These are phyloP conservation scores for Cryphonectria carpinicola DNA, from an alignment of 2,329 filamentous ascomycete species.

Conservation along the genomic window DNA sequence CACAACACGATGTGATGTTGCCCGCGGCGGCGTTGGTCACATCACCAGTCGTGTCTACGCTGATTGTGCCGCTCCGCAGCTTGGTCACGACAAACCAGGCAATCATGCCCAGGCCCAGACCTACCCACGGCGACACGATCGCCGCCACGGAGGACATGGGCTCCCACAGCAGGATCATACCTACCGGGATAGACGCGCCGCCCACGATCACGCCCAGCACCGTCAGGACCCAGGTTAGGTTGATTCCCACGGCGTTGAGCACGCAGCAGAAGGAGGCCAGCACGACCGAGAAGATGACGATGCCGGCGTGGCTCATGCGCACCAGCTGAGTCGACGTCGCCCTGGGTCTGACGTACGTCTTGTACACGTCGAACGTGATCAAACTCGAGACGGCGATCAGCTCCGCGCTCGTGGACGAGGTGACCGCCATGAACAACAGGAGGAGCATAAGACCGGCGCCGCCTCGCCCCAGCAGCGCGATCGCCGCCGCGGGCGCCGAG, in stretches of 20 bases:
- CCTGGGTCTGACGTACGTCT: slow-evolving; percentile 41
- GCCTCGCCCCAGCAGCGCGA: slow-evolving; percentile 42
- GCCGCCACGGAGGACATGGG: slow-evolving; percentile 44
- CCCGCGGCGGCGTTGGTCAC: slow-evolving; percentile 44
- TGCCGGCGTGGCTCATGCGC: slow-evolving; percentile 39
- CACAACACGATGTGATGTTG: slow-evolving; percentile 42
- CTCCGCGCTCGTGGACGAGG: slow-evolving; percentile 47
- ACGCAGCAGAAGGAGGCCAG: slow-evolving; percentile 41
- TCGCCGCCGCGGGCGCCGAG: slow-evolving; percentile 37
- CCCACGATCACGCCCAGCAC: slow-evolving; percentile 46
- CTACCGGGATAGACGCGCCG: slow-evolving; percentile 42
- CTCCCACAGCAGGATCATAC: slow-evolving; percentile 43
- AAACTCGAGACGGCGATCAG: slow-evolving; percentile 46
- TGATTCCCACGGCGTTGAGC: slow-evolving; percentile 42
- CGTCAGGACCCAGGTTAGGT: slow-evolving; percentile 45
- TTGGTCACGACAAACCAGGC: slow-evolving; percentile 44
- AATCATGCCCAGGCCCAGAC: slow-evolving; percentile 38
- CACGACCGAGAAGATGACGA: slow-evolving; percentile 39
- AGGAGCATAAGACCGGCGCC: slow-evolving; percentile 42
- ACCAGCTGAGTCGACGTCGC: slow-evolving; percentile 39
- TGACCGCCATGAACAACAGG: slow-evolving; percentile 53
- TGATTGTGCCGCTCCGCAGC: slow-evolving; percentile 40
- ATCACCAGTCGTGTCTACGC: slow-evolving; percentile 41
- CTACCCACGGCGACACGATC: slow-evolving; percentile 41
- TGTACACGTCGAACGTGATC: slow-evolving; percentile 46